A percentile compares a stretch with the other conserved stretches of the same genome.
These are phyloP conservation scores for Limtongia smithiae DNA, from an alignment of 805 yeast genomes.

Conservation along the genomic window DNA sequence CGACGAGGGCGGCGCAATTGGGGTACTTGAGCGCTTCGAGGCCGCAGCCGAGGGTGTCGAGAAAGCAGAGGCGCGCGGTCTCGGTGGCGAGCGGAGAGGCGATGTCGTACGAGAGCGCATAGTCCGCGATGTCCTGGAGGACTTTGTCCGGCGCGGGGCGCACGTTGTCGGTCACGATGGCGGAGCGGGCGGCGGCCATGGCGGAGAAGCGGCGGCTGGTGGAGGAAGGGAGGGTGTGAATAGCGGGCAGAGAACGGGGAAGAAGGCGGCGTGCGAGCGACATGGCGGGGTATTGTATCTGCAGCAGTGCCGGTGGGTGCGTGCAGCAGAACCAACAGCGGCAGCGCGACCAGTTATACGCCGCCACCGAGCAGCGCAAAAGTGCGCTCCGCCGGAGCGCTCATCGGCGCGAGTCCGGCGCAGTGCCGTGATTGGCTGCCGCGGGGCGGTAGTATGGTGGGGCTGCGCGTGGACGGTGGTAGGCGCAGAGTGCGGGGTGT, in stretches of 20 bases:
- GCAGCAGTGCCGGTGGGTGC: background rate
- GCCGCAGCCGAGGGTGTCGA: constrained; percentile 61
- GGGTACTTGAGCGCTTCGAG: constrained; percentile 54
- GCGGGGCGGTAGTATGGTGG: no score
- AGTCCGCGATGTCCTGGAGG: constrained; percentile 48
- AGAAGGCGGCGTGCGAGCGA: background rate
- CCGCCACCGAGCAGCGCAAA: no score
- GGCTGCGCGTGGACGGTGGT: no score
- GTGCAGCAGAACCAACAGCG: no score
- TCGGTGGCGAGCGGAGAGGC: constrained; percentile 48
- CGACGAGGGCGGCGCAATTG: constrained; percentile 48
- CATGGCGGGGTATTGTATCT: no score
- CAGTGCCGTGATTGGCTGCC: no score
- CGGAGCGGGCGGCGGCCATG: constrained; percentile 5
- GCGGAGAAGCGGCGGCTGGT: constrained; percentile 4
- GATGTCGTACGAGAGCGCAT: constrained; percentile 47
- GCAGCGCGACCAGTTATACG: no score
- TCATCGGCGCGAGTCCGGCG: no score
- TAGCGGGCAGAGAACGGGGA: background rate
- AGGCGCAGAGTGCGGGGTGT: no score
- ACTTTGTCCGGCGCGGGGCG: constrained; percentile 53
- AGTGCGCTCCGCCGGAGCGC: no score
- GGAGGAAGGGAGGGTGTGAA: background rate
- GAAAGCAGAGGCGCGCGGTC: constrained; percentile 53
- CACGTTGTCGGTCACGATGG: constrained; percentile 43